These are phyloP conservation scores for Hemileccinum impolitum DNA, from an alignment of 768 basidiomycete genomes.

Conservation along the genomic window DNA sequence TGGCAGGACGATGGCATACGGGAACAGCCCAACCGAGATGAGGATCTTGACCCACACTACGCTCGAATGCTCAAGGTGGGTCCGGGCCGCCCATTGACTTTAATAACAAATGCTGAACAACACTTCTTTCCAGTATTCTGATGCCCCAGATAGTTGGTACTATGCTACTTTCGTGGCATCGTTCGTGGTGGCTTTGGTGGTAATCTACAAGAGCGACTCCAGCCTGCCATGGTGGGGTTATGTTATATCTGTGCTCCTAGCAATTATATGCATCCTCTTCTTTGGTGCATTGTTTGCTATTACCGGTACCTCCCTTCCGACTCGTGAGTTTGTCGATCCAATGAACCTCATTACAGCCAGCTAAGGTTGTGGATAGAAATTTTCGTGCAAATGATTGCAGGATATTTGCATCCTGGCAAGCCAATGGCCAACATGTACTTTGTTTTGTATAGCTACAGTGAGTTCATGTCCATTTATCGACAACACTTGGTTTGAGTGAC, in stretches of 20 bases:
- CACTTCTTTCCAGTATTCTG: conserved; percentile 28
- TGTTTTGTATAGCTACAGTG: conserved; percentile 46
- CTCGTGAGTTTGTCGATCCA: conserved; percentile 15
- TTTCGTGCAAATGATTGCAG: conserved; percentile 36
- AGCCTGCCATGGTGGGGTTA: conserved; percentile 61
- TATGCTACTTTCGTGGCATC: conserved; percentile 19
- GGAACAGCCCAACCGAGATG: conserved; percentile 31
- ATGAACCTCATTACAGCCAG: neutral
- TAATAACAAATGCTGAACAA: neutral
- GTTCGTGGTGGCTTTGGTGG: conserved; percentile 51
- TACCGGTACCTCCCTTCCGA: conserved; percentile 30
- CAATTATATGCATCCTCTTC: conserved; percentile 48
- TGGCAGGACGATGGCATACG: conserved; percentile 24
- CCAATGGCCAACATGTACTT: conserved; percentile 45
- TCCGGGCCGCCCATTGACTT: conserved; percentile 11
- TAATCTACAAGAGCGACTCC: conserved; percentile 50
- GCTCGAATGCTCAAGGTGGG: conserved; percentile 46
- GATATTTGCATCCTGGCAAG: conserved; percentile 34
- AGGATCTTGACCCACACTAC: conserved; percentile 52
- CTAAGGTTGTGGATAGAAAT: conserved; percentile 13
- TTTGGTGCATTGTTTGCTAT: conserved; percentile 53
- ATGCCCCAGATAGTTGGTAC: conserved; percentile 35
- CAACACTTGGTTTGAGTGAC: conserved; percentile 38
- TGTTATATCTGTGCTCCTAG: conserved; percentile 50
- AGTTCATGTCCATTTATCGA: conserved; percentile 7